Conservation (phyloP, 2,329 filamentous ascomycete genomes). For the Trichoderma asperellum region DNA sequence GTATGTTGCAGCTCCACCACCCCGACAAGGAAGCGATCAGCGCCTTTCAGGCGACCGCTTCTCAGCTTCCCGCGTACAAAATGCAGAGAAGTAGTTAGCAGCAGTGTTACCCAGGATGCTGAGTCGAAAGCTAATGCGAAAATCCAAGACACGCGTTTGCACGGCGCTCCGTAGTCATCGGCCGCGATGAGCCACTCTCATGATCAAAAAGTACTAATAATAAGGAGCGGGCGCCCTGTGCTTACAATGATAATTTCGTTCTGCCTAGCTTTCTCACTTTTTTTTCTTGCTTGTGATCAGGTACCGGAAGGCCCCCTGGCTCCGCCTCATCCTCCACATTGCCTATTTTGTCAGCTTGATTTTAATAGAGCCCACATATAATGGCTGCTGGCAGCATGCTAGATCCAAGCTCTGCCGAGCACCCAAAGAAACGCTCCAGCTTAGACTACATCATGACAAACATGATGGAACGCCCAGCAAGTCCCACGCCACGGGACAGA, state of each 20-base stretch:
- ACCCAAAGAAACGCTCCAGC: constrained; percentile 17
- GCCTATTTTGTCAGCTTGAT: constrained; percentile 14
- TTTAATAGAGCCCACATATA: constrained; percentile 19
- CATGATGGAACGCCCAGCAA: constrained; percentile 27
- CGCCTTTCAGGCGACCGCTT: constrained; percentile 22
- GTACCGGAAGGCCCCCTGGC: constrained; percentile 18
- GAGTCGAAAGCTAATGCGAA: neutral
- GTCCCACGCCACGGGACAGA: constrained; percentile 29
- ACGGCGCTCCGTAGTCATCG: constrained; percentile 11
- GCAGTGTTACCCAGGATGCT: neutral
- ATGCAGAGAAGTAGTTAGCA: constrained; percentile 7
- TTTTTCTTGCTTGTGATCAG: constrained; percentile 1
- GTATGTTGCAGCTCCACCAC: constrained; percentile 10
- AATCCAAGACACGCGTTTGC: constrained; percentile 13
- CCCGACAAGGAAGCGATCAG: constrained; percentile 26
- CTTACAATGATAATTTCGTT: constrained; percentile 11
- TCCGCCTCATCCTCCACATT: constrained; percentile 22
- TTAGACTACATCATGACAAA: constrained; percentile 17
- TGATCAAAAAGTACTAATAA: constrained; percentile 26
- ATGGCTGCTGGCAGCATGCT: constrained; percentile 26
- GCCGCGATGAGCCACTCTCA: constrained; percentile 22
- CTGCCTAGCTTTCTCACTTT: constrained; percentile 5
- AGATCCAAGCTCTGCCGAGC: constrained; percentile 29
- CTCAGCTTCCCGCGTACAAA: constrained; percentile 21
- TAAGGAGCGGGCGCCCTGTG: constrained; percentile 25